A percentile compares a stretch with the other conserved stretches of the same genome.
Conservation (phyloP, 805 yeast genomes). For the Komagataella pastoris region DNA sequence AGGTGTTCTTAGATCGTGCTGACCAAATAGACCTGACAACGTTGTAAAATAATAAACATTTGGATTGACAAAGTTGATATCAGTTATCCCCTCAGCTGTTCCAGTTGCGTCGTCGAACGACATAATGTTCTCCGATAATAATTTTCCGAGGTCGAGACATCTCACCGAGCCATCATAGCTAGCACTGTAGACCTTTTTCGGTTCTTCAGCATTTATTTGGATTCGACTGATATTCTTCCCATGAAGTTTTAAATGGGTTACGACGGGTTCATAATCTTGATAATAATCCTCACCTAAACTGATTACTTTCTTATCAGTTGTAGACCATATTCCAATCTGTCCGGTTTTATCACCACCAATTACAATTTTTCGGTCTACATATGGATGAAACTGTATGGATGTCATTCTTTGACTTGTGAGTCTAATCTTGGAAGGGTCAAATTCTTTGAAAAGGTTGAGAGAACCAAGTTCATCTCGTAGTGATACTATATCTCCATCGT, state of each 20-base stretch:
- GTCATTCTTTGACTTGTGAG: constrained; percentile 65
- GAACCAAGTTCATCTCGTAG: constrained; percentile 41
- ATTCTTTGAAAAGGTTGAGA: constrained; percentile 36
- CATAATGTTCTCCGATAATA: constrained; percentile 47
- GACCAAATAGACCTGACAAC: constrained; percentile 64
- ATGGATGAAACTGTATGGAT: constrained; percentile 66
- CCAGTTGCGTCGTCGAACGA: constrained; percentile 42
- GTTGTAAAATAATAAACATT: constrained; percentile 65
- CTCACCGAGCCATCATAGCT: constrained; percentile 88
- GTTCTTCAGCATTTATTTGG: constrained; percentile 32
- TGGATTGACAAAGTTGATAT: constrained; percentile 44
- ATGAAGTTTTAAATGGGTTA: constrained; percentile 61
- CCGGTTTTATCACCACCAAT: constrained; percentile 90
- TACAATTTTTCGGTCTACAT: constrained; percentile 43
- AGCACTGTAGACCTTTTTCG: constrained; percentile 47
- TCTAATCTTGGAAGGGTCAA: constrained; percentile 59
- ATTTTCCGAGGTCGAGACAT: constrained; percentile 47
- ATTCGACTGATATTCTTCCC: constrained; percentile 61
- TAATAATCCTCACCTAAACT: constrained; percentile 27
- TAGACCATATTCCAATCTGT: constrained; percentile 79
- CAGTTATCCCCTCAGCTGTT: constrained; percentile 58
- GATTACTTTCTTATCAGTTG: constrained; percentile 18
- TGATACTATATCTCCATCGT: constrained; percentile 27
- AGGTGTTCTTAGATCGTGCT: constrained; percentile 49
- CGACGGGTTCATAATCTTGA: constrained; percentile 30